Conservation (phyloP, 768 basidiomycete genomes). For the Tulasnella sp. region DNA sequence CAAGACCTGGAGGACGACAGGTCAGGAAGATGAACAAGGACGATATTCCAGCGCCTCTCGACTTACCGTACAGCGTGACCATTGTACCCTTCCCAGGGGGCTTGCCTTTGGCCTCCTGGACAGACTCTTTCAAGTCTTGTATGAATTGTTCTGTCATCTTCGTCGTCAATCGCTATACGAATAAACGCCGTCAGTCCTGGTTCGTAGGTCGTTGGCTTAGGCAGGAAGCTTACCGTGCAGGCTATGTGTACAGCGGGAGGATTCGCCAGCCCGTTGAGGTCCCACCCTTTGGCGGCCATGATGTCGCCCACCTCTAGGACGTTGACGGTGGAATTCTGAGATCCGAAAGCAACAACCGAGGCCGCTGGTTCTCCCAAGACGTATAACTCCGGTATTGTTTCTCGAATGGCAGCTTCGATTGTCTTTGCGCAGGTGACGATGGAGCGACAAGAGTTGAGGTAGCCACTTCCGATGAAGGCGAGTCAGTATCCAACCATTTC, state of each 20-base stretch:
- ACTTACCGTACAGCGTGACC: constrained; percentile 78
- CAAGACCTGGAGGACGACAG: constrained; percentile 42
- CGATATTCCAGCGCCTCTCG: background rate
- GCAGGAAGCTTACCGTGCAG: constrained; percentile 56
- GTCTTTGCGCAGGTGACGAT: constrained; percentile 65
- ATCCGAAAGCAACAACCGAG: constrained; percentile 81
- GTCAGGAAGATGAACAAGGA: constrained; percentile 22
- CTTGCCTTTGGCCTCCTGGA: constrained; percentile 53
- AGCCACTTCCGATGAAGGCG: constrained; percentile 44
- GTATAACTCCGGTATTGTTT: constrained; percentile 69
- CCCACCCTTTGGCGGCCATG: constrained; percentile 82
- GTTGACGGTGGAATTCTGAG: constrained; percentile 46
- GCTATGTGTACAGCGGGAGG: constrained; percentile 87
- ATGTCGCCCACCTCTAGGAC: constrained; percentile 83
- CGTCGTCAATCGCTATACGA: constrained; percentile 61
- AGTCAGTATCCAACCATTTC: background rate
- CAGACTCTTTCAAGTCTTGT: constrained; percentile 65
- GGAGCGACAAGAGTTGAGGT: constrained; percentile 66
- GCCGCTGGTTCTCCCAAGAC: constrained; percentile 82
- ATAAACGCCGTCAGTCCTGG: background rate
- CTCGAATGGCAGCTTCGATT: constrained; percentile 53
- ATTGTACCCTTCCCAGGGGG: constrained; percentile 70
- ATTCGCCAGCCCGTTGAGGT: constrained; percentile 68
- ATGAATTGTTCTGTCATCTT: constrained; percentile 64
- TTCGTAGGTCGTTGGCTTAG: background rate